phyloP scores from a whole-genome alignment of 1,284 basidiomycete species.

The Coniferiporia weirii region DNA sequence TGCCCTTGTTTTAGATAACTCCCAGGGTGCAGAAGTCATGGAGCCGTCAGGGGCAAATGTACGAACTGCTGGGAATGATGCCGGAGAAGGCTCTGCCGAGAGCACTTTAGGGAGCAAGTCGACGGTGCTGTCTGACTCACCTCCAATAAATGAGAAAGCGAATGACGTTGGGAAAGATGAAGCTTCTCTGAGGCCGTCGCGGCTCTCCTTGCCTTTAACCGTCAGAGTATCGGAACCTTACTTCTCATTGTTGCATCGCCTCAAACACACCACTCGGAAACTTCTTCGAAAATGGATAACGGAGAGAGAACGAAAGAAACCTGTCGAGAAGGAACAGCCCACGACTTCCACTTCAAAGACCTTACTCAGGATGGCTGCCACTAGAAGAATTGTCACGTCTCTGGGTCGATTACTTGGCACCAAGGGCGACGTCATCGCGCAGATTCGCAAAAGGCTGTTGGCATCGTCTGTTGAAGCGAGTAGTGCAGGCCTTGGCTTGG shows the following conservation, averaged over 20 bases:
- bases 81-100: not conserved
- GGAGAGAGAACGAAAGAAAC: conserved; percentile 1
- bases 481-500: not conserved
- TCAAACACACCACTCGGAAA: not conserved
- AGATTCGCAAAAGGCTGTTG: conserved; percentile 71
- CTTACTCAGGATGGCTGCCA: conserved; percentile 72
- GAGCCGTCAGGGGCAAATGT: conserved; percentile 8
- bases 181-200: not conserved
- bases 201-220: not conserved
- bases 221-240: not conserved
- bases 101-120: not conserved
- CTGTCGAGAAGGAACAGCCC: conserved; percentile 19
- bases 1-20: conserved; percentile 47
- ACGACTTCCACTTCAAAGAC: conserved; percentile 34
- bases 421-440: conserved; percentile 81
- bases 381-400: conserved; percentile 79
- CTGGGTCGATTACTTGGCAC: conserved; percentile 72
- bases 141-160: not conserved
- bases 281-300: not conserved
- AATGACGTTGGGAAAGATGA: not conserved
- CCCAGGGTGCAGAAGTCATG: conserved; percentile 24
- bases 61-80: not conserved
- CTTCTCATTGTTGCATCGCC: not conserved
- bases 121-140: not conserved
- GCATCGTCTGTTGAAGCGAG: conserved; percentile 16